Evolutionary conservation across 1,284 basidiomycete genomes (phyloP).

Genomic region (Ustilago curta): DNA sequence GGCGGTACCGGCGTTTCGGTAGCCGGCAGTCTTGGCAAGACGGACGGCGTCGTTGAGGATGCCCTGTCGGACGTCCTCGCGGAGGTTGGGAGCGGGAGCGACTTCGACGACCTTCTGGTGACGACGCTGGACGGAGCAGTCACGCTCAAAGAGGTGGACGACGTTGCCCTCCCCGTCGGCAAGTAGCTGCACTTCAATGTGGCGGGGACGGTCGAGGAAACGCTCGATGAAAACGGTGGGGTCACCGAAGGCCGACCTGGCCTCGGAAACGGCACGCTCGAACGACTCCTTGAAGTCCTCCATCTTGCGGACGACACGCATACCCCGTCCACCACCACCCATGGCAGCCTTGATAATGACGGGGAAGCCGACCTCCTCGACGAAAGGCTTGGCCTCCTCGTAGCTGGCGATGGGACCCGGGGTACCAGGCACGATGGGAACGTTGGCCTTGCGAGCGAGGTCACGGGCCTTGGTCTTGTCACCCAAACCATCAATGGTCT

Average conservation of each 20-base stretch:
- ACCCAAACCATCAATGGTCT: slow-evolving; percentile 96
- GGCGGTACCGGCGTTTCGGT: slow-evolving; percentile 97
- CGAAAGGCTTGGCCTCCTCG: slow-evolving; percentile 85
- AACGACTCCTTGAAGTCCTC: slow-evolving; percentile 91
- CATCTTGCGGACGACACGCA: slow-evolving; percentile 76
- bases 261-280: slow-evolving; percentile 92
- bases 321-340: slow-evolving; percentile 97
- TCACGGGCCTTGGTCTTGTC: slow-evolving; percentile 93
- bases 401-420: slow-evolving; percentile 90
- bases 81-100: slow-evolving; percentile 92
- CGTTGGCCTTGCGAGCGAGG: slow-evolving; percentile 70
- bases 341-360: slow-evolving; percentile 99
- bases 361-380: slow-evolving; percentile 92
- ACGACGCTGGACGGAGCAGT: slow-evolving; percentile 98
- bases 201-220: slow-evolving; percentile 94
- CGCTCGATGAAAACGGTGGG: slow-evolving; percentile 99
- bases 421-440: slow-evolving; percentile 97
- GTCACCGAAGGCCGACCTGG: slow-evolving; percentile 92
- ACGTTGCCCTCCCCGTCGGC: slow-evolving; percentile 99
- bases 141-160: slow-evolving; percentile 97
- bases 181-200: slow-evolving; percentile 98
- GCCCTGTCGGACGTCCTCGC: slow-evolving; percentile 88
- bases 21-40: slow-evolving; percentile 96
- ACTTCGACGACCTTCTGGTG: slow-evolving; percentile 99
- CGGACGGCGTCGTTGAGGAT: slow-evolving; percentile 99